Base-by-base conservation (phyloP, 2,329 filamentous ascomycete species). In the Lasiodiplodia gonubiensis region DNA sequence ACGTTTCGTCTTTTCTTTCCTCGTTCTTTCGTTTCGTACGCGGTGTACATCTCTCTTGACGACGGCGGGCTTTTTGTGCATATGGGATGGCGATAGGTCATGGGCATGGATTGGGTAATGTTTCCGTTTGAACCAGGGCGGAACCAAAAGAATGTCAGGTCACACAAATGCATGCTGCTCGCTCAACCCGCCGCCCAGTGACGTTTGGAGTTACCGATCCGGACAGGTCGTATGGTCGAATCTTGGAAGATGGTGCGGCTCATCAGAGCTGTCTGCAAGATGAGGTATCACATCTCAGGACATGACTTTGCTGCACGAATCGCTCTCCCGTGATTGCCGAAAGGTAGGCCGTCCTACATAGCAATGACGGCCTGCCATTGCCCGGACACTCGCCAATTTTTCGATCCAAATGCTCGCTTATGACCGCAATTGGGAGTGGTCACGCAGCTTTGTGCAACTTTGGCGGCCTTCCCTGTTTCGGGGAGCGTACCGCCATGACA, bases 61-160 rank as follows among this genome's bases (percentile, higher is more conserved):
- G 42, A 27, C 12, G 59, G 57, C 6, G 33, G 49, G 49, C 46
- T 39, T 30, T 30, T 55, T 63, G 59, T 63, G 59, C 59, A 63
- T 63, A 63, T 63, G 59, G 46, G 59, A 37, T 63, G 59, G 59
- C 59, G 59, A 63, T 10, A 27, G 59, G 42, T 63, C 42, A 63
- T 51, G 30, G 59, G 59, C 59, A 25, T 51, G 59, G 59, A 30
- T 37, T 63, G 59, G 57, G 27, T 51, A 63, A 37, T 63, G n/a
- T 25, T 63, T 63, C 46, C 21, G 10, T 14, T 35, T 25, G 33
- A 30, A 61, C 18, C 18, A 25, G 59, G 30, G 49, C 42, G 46
- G 30, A 35, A n/a, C 59, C 35, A 46, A 42, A 48, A 60, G 39
- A 63, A 63, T 63, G 59, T 51, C 59, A 63, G 46, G 59, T 63